Percentiles rank a stretch among this genome's conserved stretches.
Evolutionary conservation across 2,329 filamentous ascomycete genomes (phyloP).

Genomic region (Fusarium sp.): DNA sequence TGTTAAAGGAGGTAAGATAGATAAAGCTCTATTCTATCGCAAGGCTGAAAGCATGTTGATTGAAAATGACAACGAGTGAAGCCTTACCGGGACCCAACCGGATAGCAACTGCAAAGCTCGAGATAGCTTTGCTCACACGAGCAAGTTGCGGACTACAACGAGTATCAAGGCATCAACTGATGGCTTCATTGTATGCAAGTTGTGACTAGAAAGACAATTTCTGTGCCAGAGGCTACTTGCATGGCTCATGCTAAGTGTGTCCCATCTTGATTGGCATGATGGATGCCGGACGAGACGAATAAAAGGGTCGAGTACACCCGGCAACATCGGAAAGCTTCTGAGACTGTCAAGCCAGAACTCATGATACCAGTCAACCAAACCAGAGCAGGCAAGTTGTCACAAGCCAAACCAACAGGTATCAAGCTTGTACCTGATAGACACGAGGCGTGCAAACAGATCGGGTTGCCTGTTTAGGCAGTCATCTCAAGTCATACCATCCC

Average conservation of each 20-base stretch:
- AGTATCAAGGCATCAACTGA: background rate
- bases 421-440: constrained; percentile 7
- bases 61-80: background rate
- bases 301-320: background rate
- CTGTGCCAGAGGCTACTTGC: background rate
- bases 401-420: background rate
- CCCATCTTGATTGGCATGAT: constrained; percentile 29
- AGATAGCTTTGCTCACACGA: background rate
- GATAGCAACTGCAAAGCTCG: background rate
- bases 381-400: background rate
- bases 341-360: background rate
- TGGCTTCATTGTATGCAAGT: background rate
- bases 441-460: constrained; percentile 8
- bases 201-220: background rate
- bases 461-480: constrained; percentile 27
- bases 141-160: background rate
- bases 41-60: background rate
- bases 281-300: constrained; percentile 14
- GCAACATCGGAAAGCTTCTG: background rate
- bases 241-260: constrained; percentile 12
- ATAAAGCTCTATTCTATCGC: background rate
- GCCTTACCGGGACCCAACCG: no score
- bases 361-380: background rate
- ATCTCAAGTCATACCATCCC: background rate
- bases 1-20: background rate